These are phyloP conservation scores for Nicotiana benthamiana DNA, from an alignment of 257 asterid species.

Conservation along the genomic window DNA sequence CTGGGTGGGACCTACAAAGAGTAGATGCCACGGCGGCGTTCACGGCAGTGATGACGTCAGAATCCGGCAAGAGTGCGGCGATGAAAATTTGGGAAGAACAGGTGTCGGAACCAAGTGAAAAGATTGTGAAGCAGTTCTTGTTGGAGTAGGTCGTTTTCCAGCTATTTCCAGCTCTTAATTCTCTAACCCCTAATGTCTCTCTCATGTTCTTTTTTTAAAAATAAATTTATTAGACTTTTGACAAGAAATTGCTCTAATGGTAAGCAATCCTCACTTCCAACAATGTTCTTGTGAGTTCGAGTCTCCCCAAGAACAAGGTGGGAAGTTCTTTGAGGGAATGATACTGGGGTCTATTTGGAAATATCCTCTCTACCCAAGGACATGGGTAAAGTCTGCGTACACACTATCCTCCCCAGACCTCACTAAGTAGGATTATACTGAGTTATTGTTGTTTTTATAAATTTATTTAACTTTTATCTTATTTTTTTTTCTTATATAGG, in stretches of 20 bases:
- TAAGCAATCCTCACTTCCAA: no score
- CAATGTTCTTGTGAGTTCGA: no score
- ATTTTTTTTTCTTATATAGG: neutral
- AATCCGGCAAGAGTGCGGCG: conserved; percentile 14
- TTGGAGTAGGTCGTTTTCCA: conserved; percentile 65
- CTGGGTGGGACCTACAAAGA: conserved; percentile 74
- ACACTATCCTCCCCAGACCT: no score
- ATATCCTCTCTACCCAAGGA: no score
- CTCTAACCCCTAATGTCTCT: conserved; percentile 1
- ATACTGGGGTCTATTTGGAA: no score
- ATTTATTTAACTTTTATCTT: neutral
- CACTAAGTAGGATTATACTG: no score
- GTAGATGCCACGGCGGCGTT: conserved; percentile 72
- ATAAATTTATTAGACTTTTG: neutral
- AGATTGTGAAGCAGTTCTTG: conserved; percentile 80
- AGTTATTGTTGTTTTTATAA: neutral
- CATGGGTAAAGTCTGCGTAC: no score
- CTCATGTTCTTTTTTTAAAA: conserved; percentile 11
- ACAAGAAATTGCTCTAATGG: no score
- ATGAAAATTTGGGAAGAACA: conserved; percentile 57
- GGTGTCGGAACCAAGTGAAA: conserved; percentile 71
- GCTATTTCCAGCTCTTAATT: conserved; percentile 41
- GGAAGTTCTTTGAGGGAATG: no score
- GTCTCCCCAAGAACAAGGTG: no score
- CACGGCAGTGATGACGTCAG: conserved; percentile 31